Evolutionary conservation across 1,284 basidiomycete species (phyloP), one percentile per base, ranked within the genome.

Genomic region (Porphyrellus sp.): DNA sequence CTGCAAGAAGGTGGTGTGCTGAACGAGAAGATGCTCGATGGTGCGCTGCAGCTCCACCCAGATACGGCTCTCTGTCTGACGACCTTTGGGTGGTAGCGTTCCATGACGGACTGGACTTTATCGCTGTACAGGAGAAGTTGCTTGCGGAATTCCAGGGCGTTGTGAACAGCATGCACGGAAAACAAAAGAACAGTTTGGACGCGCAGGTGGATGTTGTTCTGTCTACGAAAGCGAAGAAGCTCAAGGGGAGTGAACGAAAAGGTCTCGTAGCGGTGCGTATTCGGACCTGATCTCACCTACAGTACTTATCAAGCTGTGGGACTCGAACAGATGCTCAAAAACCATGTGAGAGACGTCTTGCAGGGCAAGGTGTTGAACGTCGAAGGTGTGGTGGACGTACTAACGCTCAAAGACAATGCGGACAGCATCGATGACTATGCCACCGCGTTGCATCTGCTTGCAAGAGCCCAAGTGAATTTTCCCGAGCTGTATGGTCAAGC

Each of bases 81-180:
- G 24, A 15, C n/a, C 1, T 40, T 46, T 9, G 18, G n/a, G n/a
- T 24, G 52, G 1, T 55, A 88, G 85, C 76, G 2, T 89, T 87
- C 75, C 83, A 91, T 58, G 81, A 88, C 55, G 80, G 78, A 25
- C 73, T 91, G 41, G 86, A 90, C 69, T 86, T 89, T 59, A 75
- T 91, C 51, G 84, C 82, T 57, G 85, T 89, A 3, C 87, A 89
- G 55, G 79, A 86, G 60, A 74, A 78, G 11, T 65, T 91, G 12
- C 52, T 82, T 6, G 73, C 78, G 13, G 82, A 87, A 44, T 80
- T 90, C 63, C 80, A 74, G 59, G 65, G 72, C 7, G 74, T 74
- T 4, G 69, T 83, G 16, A 68, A 66, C 15, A 64, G 73, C 18
- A 67, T 78, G 23, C 80, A 82, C 8, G 74, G 78, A 25, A 79